Base-by-base conservation (phyloP, 2,329 filamentous ascomycete genomes). In the Blumeriella jaapii region DNA sequence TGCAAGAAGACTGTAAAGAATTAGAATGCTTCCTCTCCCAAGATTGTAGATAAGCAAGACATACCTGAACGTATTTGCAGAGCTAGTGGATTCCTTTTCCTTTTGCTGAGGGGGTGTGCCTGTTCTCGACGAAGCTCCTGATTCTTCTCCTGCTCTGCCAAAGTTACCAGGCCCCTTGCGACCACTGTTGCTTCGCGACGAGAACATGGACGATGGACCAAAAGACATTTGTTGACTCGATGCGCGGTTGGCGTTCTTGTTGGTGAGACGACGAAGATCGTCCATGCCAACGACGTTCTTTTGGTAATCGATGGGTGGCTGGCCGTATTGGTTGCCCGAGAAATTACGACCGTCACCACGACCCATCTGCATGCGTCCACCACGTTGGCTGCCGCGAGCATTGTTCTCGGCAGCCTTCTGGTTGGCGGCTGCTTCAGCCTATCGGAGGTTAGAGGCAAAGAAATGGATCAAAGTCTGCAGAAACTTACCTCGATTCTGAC, bases 21-120 rank as follows among this genome's bases (percentile, higher is more conserved):
- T 59, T 54, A 60, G 54, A 29, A 40, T 20, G n/a, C 13, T 12
- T 10, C 11, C 13, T 29, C 7, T 8, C 6, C 4, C 14, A 4
- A 7, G 9, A 17, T 22, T 6, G 11, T 11, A 13, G 10, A 12
- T 6, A 15, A n/a, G 9, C 16, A 30, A 29, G 44, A 50, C 80
- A 69, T 75, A 95, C 87, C 85, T 89, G 67, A 94, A 98, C 50
- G 87, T 80, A 67, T 98, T 98, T 49, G 78, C 75, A 55, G 82
- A 82, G 40, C 74, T 79, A 34, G 72, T 70, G 52, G 71, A 72
- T 44, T 68, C 63, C 56, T 71, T 69, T 43, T 69, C 63, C 48
- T 74, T 67, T 59, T 78, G 74, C 58, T 78, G 75, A 29, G 86
- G 82, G 36, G 87, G 87, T 31, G 89, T 96, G 52, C 82, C 84